Conservation (phyloP, 192 early-diverging fungal genomes). For the Cladochytrium replicatum region DNA sequence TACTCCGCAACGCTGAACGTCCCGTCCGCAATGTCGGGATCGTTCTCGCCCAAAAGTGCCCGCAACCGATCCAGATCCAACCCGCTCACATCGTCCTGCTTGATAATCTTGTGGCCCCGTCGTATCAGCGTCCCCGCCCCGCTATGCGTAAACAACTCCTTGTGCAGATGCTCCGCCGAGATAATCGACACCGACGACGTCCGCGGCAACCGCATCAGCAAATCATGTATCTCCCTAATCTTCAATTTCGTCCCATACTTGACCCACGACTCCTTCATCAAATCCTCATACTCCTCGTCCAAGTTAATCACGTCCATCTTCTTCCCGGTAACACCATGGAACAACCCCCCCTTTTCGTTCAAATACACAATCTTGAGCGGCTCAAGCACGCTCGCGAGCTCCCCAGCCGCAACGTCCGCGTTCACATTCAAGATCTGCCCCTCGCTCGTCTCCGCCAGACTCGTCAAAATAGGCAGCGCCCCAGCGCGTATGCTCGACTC, state of each 20-base stretch:
- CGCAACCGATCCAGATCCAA: conserved; percentile 74
- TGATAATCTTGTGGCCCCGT: conserved; percentile 84
- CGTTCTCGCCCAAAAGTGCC: conserved; percentile 62
- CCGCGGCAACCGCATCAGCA: conserved; percentile 90
- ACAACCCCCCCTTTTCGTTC: conserved; percentile 96
- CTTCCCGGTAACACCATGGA: conserved; percentile 88
- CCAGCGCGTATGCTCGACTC: conserved; percentile 90
- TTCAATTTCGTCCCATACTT: conserved; percentile 97
- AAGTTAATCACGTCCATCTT: conserved; percentile 95
- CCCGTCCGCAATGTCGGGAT: conserved; percentile 60
- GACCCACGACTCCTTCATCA: conserved; percentile 94
- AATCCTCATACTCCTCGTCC: conserved; percentile 96
- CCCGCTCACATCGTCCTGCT: conserved; percentile 46
- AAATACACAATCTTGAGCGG: conserved; percentile 95
- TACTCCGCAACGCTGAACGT: conserved; percentile 60
- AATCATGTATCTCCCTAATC: conserved; percentile 94
- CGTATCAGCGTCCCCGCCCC: conserved; percentile 97
- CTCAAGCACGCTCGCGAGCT: conserved; percentile 90
- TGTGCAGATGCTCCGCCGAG: conserved; percentile 95
- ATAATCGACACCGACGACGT: conserved; percentile 98
- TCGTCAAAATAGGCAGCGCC: conserved; percentile 90
- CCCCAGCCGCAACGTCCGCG: conserved; percentile 96
- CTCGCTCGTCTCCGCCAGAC: conserved; percentile 85
- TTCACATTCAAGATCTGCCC: conserved; percentile 99
- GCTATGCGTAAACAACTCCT: conserved; percentile 96